Conservation (phyloP, 2,329 filamentous ascomycete species). For the Didymella sp. region DNA sequence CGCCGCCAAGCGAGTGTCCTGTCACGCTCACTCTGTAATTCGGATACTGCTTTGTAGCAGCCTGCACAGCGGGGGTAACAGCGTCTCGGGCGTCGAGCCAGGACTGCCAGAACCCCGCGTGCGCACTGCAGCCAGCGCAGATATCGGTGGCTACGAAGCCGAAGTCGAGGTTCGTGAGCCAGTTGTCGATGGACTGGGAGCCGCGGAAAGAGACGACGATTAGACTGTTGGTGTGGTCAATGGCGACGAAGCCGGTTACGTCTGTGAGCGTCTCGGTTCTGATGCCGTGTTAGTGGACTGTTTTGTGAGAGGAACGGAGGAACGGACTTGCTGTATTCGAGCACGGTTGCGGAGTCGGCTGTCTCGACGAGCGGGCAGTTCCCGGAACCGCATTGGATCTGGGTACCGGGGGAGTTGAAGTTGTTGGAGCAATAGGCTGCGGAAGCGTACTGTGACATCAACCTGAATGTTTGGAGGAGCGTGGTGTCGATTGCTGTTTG, state of each 20-base stretch:
- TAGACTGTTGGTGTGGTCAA: conserved; percentile 55
- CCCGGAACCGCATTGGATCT: conserved; percentile 54
- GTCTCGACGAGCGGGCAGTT: conserved; percentile 59
- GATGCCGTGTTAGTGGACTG: conserved; percentile 2
- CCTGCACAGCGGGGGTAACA: conserved; percentile 55
- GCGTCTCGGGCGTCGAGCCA: conserved; percentile 62
- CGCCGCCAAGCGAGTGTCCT: conserved; percentile 74
- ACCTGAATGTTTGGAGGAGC: conserved; percentile 33
- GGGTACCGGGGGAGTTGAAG: conserved; percentile 51
- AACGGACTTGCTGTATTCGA: conserved; percentile 51
- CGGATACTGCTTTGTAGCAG: conserved; percentile 58
- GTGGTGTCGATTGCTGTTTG: conserved; percentile 25
- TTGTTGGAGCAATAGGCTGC: conserved; percentile 62
- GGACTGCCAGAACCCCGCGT: conserved; percentile 65
- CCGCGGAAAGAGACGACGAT: conserved; percentile 69
- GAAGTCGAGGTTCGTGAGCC: conserved; percentile 63
- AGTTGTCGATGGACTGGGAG: conserved; percentile 65
- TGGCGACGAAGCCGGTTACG: conserved; percentile 56
- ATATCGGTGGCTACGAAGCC: conserved; percentile 51
- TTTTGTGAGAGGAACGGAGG: background rate
- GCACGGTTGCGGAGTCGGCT: conserved; percentile 52
- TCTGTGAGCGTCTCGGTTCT: conserved; percentile 45
- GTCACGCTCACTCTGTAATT: conserved; percentile 63
- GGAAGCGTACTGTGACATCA: conserved; percentile 57
- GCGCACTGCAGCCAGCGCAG: conserved; percentile 59